Percentiles rank a stretch among this genome's conserved stretches.
These are phyloP conservation scores for Aspergillus egyptiacus DNA, from an alignment of 495 filamentous ascomycete genomes.

Conservation along the genomic window DNA sequence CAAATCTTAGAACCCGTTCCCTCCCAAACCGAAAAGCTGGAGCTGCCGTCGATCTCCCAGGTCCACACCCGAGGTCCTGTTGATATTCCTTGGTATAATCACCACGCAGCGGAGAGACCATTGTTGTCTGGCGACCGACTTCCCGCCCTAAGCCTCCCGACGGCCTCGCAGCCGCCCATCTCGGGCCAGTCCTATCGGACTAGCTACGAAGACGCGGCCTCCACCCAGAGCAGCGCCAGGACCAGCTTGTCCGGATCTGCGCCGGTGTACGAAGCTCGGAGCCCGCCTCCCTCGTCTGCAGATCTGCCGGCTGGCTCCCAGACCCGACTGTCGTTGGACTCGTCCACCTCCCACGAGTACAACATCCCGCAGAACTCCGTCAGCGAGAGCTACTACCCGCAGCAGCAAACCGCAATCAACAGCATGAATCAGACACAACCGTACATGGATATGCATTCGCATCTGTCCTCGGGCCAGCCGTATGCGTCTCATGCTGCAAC, in stretches of 20 bases:
- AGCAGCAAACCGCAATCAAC: slow-evolving; percentile 43
- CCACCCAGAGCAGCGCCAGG: slow-evolving; percentile 30
- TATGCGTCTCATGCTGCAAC: slow-evolving; percentile 78
- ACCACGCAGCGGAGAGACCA: slow-evolving; percentile 62
- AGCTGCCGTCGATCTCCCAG: slow-evolving; percentile 90
- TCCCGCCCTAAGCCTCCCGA: slow-evolving; percentile 71
- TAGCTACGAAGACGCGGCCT: slow-evolving; percentile 39
- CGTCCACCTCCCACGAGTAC: slow-evolving; percentile 31
- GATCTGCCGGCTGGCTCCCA: slow-evolving; percentile 32
- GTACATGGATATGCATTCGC: slow-evolving; percentile 80
- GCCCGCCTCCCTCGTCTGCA: slow-evolving; percentile 29
- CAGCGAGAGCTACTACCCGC: slow-evolving; percentile 37
- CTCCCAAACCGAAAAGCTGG: slow-evolving; percentile 88
- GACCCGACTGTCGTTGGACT: slow-evolving; percentile 35
- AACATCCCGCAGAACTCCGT: slow-evolving; percentile 23
- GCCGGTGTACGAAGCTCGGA: slow-evolving; percentile 29
- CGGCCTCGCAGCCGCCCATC: slow-evolving; percentile 53
- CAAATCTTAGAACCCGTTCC: slow-evolving; percentile 34
- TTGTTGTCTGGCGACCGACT: slow-evolving; percentile 69
- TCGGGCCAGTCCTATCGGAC: slow-evolving; percentile 47
- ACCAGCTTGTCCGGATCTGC: slow-evolving; percentile 37
- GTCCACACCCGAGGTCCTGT: slow-evolving; percentile 82
- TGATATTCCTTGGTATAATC: slow-evolving; percentile 73
- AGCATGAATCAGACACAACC: slow-evolving; percentile 81
- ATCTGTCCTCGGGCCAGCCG: slow-evolving; percentile 76